Conservation (phyloP, 371 early-diverging fungal species). For the Blakeslea trispora region DNA sequence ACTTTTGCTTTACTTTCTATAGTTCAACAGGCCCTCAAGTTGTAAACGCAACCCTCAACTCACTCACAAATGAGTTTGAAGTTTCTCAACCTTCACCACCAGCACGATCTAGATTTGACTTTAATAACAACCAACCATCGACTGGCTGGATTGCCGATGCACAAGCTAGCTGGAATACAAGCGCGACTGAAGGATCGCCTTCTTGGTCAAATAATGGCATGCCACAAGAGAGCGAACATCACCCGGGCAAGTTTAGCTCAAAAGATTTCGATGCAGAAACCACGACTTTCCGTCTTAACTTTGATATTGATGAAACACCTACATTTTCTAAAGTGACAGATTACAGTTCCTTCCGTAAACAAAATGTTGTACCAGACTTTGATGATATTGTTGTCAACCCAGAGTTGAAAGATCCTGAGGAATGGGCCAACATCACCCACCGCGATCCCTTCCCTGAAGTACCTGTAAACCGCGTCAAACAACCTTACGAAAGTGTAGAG, state of each 20-base stretch:
- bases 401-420: conserved; percentile 17
- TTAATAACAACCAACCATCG: neutral
- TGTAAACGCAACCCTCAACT: conserved; percentile 22
- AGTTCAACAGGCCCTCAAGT: conserved; percentile 12
- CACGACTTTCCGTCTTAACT: conserved; percentile 26
- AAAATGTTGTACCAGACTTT: conserved; percentile 32
- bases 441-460: conserved; percentile 39
- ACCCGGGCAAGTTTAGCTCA: conserved; percentile 4
- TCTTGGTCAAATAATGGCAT: neutral
- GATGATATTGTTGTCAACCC: conserved; percentile 24
- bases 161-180: conserved; percentile 14
- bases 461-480: conserved; percentile 53
- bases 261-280: conserved; percentile 4
- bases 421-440: conserved; percentile 9
- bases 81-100: conserved; percentile 2
- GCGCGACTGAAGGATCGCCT: neutral
- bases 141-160: conserved; percentile 9
- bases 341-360: conserved; percentile 26
- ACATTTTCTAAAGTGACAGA: conserved; percentile 30
- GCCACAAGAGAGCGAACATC: neutral
- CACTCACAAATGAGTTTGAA: conserved; percentile 24
- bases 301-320: conserved; percentile 31
- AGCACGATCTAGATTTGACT: conserved; percentile 22
- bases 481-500: conserved; percentile 52
- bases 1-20: neutral